These are phyloP conservation scores for Linum trigynum DNA, from an alignment of 345 rosid species.

Conservation along the genomic window DNA sequence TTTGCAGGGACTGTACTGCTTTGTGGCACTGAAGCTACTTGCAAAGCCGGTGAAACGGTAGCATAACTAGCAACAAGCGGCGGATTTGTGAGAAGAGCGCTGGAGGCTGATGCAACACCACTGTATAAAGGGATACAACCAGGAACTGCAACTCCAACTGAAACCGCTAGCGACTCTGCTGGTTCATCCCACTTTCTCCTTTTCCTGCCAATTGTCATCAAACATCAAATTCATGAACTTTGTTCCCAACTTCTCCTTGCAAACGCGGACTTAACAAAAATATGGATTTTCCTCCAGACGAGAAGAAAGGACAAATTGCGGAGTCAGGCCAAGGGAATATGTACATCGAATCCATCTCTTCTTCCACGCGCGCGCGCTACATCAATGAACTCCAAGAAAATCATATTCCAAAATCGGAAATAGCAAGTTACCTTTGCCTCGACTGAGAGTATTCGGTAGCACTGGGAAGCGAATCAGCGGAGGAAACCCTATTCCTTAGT, in stretches of 20 bases:
- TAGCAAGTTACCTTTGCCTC: no score
- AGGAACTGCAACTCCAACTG: conserved; percentile 32
- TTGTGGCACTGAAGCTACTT: conserved; percentile 23
- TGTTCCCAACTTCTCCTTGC: neutral
- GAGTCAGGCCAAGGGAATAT: no score
- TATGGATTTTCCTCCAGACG: neutral
- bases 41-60: conserved; percentile 20
- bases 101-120: conserved; percentile 28
- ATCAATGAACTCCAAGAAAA: no score
- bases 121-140: conserved; percentile 31
- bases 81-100: conserved; percentile 28
- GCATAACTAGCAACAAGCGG: conserved; percentile 14
- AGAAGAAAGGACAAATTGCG: no score
- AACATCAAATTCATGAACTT: neutral
- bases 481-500: no score
- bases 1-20: conserved; percentile 21
- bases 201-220: conserved; percentile 32
- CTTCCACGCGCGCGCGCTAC: no score
- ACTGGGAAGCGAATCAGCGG: no score
- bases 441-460: no score
- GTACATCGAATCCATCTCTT: no score
- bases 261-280: neutral
- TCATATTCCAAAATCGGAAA: no score
- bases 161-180: conserved; percentile 41
- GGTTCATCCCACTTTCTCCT: conserved; percentile 97